These are phyloP conservation scores for Nasturtium officinale DNA, from an alignment of 345 rosid genomes.

Conservation along the genomic window DNA sequence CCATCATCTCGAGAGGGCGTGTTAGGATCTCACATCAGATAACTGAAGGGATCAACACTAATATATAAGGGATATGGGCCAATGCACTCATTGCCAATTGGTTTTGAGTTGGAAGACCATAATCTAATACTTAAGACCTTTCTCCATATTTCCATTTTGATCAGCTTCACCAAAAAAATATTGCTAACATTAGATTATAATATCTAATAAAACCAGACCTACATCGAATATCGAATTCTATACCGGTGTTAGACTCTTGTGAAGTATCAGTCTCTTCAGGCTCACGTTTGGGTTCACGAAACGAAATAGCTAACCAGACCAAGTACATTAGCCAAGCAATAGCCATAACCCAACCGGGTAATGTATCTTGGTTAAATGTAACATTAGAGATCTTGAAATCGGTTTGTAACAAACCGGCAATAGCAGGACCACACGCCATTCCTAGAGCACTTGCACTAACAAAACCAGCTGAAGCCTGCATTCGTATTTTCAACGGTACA, in stretches of 20 bases:
- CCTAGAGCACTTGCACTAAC: constrained; percentile 99
- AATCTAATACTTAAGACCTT: too few species aligned
- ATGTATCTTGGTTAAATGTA: constrained; percentile 71
- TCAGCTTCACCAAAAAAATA: constrained; percentile 49
- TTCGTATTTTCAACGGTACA: constrained; percentile 75
- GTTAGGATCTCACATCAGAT: too few species aligned
- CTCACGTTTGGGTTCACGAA: constrained; percentile 70
- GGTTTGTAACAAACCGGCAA: constrained; percentile 87
- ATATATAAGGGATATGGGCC: too few species aligned
- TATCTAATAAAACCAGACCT: background rate
- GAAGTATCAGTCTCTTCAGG: constrained; percentile 48
- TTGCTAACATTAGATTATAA: constrained; percentile 10
- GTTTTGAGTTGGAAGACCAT: too few species aligned
- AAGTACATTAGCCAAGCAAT: constrained; percentile 85
- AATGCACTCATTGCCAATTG: too few species aligned
- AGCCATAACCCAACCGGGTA: constrained; percentile 98
- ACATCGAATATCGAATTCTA: background rate
- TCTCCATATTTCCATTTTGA: constrained; percentile 56
- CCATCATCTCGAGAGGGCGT: too few species aligned
- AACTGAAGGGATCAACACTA: too few species aligned
- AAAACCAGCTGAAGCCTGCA: constrained; percentile 98
- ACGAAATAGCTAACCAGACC: constrained; percentile 74
- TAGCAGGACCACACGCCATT: constrained; percentile 99
- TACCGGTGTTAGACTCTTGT: constrained; percentile 54
- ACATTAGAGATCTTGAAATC: constrained; percentile 71